Conservation (phyloP, 2,329 filamentous ascomycete genomes). For the Verticillium zaregamsianum region DNA sequence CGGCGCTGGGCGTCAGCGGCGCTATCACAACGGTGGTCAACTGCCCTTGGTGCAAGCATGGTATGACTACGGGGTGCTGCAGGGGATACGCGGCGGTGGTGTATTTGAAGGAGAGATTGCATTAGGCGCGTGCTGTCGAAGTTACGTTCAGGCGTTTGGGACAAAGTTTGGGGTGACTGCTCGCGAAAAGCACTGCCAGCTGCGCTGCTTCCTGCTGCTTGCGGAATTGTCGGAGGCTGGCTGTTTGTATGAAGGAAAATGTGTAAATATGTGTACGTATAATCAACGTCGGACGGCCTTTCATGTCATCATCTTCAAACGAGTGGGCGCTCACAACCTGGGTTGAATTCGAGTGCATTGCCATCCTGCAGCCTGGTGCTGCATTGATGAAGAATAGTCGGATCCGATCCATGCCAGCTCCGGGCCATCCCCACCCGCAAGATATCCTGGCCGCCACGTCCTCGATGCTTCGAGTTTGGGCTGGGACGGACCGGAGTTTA, state of each 20-base stretch:
- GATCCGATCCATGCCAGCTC: no score
- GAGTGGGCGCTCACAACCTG: not conserved
- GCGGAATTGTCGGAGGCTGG: not conserved
- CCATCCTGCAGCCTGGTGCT: no score
- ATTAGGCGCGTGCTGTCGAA: constrained; percentile 23
- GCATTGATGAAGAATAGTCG: no score
- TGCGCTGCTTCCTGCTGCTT: not conserved
- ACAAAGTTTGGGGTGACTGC: not conserved
- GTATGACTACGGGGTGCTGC: constrained; percentile 66
- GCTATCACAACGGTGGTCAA: constrained; percentile 58
- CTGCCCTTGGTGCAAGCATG: constrained; percentile 70
- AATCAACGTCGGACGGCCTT: not conserved
- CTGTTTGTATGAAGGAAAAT: not conserved
- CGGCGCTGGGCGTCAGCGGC: constrained; percentile 47
- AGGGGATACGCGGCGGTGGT: constrained; percentile 65
- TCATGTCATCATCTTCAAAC: not conserved
- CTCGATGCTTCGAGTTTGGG: no score
- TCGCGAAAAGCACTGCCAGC: not conserved
- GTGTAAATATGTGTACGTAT: not conserved
- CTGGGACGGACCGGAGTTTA: no score
- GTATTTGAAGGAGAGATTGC: constrained; percentile 60
- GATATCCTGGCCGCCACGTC: no score
- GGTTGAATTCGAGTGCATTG: not conserved
- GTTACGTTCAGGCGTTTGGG: no score
- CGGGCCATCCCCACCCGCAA: no score